Evolutionary conservation across 176 grass and related monocot species (phyloP), one percentile per base, ranked within the genome.

Genomic region (Saccharum spontaneum): DNA sequence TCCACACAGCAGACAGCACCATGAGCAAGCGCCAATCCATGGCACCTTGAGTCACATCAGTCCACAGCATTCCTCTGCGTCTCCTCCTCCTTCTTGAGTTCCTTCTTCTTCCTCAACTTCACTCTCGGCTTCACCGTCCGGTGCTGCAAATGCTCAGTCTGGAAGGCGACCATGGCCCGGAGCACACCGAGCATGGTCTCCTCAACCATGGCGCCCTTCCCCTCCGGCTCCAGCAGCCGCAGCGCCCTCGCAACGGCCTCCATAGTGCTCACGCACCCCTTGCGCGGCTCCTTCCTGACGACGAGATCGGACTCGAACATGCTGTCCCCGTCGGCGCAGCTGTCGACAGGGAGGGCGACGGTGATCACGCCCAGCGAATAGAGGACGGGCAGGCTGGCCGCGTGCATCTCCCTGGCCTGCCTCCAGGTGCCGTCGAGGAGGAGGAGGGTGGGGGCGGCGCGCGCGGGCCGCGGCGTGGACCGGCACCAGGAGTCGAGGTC

Each of bases 401-500:
- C 69, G 81, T 64, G 85, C 95, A 98, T 98, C 87, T 98, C 93
- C 88, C 69, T 92, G 13, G 96, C 93, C 76, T 90, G 91, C 88
- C 80, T 87, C 96, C 96, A 98, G 4, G 93, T 98, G 43, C 96
- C 96, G 43, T 98, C 96, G 77, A 98, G 45, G 70, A 93, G 76
- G 63, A 98, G 79, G 63, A 95, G 95, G 0, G 82, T 92, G 37
- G 89, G 52, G 59, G 69, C 69, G 7, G 83, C 60, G 39, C 90
- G 93, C 7, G 68, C 64, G 43, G 78, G 43, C 16, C 66, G 70
- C 28, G 83, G 91, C 48, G 91, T 72, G 72, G 86, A 80, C 2
- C 77, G 83, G 82, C 80, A 90, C 89, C 85, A 90, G 20, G 87
- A 36, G 60, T 86, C 76, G 82, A 95, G 89, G 67, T 93, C 91